phyloP scores from a whole-genome alignment of 169 alveolate genomes.

The Plasmodium fragile region DNA sequence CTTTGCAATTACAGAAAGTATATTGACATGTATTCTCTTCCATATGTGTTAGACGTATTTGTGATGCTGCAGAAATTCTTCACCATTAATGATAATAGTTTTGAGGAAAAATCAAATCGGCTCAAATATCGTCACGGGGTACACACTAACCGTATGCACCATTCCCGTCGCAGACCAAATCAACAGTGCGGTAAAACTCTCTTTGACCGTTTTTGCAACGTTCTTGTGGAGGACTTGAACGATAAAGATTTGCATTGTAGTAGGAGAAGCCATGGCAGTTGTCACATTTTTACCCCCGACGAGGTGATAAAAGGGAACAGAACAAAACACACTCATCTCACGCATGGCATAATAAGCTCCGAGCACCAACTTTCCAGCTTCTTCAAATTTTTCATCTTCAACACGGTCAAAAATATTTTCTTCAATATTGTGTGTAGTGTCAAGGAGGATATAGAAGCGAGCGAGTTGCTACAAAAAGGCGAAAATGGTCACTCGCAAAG shows the following conservation, averaged over 20 bases:
- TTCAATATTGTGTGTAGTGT: slow-evolving; percentile 23
- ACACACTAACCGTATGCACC: neutral
- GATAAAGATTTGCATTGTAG: neutral
- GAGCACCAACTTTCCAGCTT: slow-evolving; percentile 1
- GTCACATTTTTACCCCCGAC: neutral
- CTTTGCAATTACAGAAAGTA: slow-evolving; percentile 67
- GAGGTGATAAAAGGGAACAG: neutral
- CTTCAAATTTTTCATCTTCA: slow-evolving; percentile 54
- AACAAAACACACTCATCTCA: neutral
- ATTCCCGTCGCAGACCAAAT: neutral
- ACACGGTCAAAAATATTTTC: slow-evolving; percentile 56
- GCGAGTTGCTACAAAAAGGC: neutral
- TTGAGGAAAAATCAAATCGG: neutral
- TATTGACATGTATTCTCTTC: slow-evolving; percentile 74
- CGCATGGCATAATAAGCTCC: neutral
- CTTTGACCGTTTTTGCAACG: neutral
- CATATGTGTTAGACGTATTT: slow-evolving; percentile 62
- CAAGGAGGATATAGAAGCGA: neutral
- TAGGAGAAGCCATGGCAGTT: neutral
- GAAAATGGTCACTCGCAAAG: neutral
- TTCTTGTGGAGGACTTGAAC: neutral
- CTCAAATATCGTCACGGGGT: neutral
- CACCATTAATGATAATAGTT: slow-evolving; percentile 17
- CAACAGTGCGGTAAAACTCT: neutral
- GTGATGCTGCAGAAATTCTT: slow-evolving; percentile 29